phyloP scores from a whole-genome alignment of 2,329 filamentous ascomycete genomes.

The Phialophora macrospora region DNA sequence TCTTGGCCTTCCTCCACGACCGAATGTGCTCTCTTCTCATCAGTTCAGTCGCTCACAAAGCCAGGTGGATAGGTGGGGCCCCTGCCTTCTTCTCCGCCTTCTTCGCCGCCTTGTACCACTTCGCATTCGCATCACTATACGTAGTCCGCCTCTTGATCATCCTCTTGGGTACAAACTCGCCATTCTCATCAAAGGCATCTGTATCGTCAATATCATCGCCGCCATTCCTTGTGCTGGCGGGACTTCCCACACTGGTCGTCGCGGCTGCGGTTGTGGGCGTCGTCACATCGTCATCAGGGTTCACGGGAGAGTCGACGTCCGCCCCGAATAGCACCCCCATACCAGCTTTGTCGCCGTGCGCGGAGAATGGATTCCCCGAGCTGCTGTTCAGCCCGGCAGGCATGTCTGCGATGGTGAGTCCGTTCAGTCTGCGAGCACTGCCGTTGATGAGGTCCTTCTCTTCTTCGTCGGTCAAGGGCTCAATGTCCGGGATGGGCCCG shows the following conservation, averaged over 20 bases:
- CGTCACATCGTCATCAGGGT: background rate
- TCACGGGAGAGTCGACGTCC: constrained; percentile 27
- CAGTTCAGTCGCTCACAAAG: constrained; percentile 24
- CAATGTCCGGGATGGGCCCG: constrained; percentile 37
- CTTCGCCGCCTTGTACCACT: constrained; percentile 41
- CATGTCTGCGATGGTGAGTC: constrained; percentile 15
- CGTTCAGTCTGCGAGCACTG: constrained; percentile 25
- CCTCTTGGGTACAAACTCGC: constrained; percentile 29
- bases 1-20: too few species aligned
- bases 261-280: constrained; percentile 19
- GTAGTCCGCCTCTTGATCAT: constrained; percentile 33
- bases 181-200: constrained; percentile 31
- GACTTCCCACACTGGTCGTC: constrained; percentile 18
- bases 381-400: background rate
- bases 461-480: constrained; percentile 38
- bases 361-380: constrained; percentile 31
- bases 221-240: constrained; percentile 13
- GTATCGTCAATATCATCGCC: constrained; percentile 23
- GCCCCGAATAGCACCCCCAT: constrained; percentile 33
- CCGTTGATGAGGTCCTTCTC: constrained; percentile 33
- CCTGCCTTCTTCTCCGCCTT: constrained; percentile 39
- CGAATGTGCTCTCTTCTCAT: background rate
- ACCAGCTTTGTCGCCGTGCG: constrained; percentile 25
- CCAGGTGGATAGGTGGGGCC: constrained; percentile 37
- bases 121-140: constrained; percentile 37